Conservation (phyloP, 116 monocot species). For the Thalassia testudinum region DNA sequence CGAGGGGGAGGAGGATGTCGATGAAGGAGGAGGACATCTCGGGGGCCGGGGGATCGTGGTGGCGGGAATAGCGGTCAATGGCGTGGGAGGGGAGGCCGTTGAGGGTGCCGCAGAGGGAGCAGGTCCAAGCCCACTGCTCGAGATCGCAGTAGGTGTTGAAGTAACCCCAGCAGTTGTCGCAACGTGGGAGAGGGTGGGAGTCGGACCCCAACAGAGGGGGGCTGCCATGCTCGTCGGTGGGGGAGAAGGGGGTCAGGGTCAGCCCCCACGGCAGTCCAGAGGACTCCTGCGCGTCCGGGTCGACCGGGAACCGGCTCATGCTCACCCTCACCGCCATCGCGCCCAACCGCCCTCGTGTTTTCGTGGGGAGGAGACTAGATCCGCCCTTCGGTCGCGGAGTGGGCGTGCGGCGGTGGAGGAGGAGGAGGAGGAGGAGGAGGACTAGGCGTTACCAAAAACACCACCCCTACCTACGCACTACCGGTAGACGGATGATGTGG, state of each 20-base stretch:
- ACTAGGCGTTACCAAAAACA: too few relatives aligned
- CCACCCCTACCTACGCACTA: too few relatives aligned
- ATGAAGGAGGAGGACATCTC: conserved; percentile 65
- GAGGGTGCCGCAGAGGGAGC: conserved; percentile 61
- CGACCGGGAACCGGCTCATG: conserved; percentile 57
- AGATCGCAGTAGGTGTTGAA: conserved; percentile 86
- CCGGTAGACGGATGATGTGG: too few relatives aligned
- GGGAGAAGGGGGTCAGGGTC: conserved; percentile 65
- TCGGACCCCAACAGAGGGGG: conserved; percentile 33
- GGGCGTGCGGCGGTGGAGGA: too few relatives aligned
- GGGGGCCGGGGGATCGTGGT: conserved; percentile 28
- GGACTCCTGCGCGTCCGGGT: conserved; percentile 49
- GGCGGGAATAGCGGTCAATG: conserved; percentile 42
- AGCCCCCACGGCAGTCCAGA: conserved; percentile 88
- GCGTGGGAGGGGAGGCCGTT: conserved; percentile 56
- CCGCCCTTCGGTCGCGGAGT: too few relatives aligned
- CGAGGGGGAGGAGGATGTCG: conserved; percentile 70
- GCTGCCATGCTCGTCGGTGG: conserved; percentile 41
- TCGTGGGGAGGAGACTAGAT: too few relatives aligned
- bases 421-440: too few relatives aligned
- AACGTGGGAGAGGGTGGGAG: conserved; percentile 75
- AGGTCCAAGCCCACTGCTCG: conserved; percentile 90
- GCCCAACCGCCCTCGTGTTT: too few relatives aligned
- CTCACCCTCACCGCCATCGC: conserved; percentile 77
- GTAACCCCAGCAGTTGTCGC: conserved; percentile 93